These are phyloP conservation scores for Verticillium tricorpus DNA, from an alignment of 2,329 filamentous ascomycete genomes.

Conservation along the genomic window DNA sequence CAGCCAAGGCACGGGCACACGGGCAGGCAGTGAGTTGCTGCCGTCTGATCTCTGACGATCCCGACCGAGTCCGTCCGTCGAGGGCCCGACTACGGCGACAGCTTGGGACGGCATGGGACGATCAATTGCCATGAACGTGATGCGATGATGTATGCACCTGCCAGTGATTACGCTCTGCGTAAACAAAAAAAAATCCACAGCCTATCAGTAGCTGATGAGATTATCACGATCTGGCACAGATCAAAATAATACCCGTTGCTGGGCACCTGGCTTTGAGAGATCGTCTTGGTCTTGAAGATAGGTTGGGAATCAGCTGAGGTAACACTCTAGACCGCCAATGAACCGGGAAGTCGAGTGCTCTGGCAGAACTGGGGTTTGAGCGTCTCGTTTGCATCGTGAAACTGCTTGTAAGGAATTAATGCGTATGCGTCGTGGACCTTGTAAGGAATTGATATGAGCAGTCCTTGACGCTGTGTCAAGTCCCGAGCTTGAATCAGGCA, in stretches of 20 bases:
- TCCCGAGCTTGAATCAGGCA: too few species aligned
- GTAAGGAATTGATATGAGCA: too few species aligned
- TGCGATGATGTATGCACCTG: background rate
- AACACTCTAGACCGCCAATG: slow-evolving; percentile 2
- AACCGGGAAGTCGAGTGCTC: background rate
- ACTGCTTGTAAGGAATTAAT: too few species aligned
- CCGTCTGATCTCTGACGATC: background rate
- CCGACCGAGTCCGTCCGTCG: background rate
- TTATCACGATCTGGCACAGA: slow-evolving; percentile 11
- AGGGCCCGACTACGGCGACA: background rate
- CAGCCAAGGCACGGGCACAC: background rate
- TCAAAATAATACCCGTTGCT: slow-evolving; percentile 12
- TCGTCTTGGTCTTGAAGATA: slow-evolving; percentile 16
- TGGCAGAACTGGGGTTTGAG: too few species aligned
- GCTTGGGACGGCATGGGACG: background rate
- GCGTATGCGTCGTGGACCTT: too few species aligned
- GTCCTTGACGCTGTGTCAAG: too few species aligned
- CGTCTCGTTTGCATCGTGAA: too few species aligned
- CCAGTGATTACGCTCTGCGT: slow-evolving; percentile 2
- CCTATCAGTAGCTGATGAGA: background rate
- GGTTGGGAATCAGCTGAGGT: slow-evolving; percentile 17
- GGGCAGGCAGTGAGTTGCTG: background rate
- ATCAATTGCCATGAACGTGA: background rate
- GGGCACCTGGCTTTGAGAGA: slow-evolving; percentile 16
- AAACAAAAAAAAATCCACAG: background rate